These are phyloP conservation scores for Pseudogymnoascus sp. DNA, from an alignment of 2,329 filamentous ascomycete species.

Conservation along the genomic window DNA sequence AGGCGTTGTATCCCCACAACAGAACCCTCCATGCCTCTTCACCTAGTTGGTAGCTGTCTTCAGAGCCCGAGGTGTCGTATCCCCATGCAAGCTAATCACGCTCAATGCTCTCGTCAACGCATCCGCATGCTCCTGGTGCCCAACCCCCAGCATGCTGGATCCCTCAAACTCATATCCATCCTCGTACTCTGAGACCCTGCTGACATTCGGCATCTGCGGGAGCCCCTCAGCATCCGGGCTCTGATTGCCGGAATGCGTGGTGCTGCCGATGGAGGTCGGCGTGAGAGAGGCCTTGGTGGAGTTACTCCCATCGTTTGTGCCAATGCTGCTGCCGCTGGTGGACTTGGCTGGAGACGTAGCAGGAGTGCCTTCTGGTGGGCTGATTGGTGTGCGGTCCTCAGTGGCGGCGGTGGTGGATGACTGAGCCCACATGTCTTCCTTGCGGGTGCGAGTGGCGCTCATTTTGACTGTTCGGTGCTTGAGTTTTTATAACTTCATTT, in stretches of 20 bases:
- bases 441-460: background rate
- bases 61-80: background rate
- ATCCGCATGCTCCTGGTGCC: background rate
- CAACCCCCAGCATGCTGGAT: background rate
- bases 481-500: background rate
- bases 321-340: background rate
- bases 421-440: background rate
- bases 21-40: background rate
- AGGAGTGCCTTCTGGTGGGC: background rate
- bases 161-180: background rate
- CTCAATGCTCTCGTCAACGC: background rate
- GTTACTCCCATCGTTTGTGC: background rate
- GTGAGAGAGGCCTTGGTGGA: background rate
- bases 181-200: background rate
- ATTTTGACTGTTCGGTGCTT: background rate
- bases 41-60: background rate
- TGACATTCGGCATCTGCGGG: background rate
- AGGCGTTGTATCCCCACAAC: background rate
- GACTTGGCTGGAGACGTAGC: background rate
- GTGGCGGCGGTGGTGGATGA: background rate
- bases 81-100: background rate
- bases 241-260: background rate
- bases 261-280: background rate
- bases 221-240: background rate
- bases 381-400: background rate